Conservation (phyloP, 306 rosid species). For the Malus asiatica region DNA sequence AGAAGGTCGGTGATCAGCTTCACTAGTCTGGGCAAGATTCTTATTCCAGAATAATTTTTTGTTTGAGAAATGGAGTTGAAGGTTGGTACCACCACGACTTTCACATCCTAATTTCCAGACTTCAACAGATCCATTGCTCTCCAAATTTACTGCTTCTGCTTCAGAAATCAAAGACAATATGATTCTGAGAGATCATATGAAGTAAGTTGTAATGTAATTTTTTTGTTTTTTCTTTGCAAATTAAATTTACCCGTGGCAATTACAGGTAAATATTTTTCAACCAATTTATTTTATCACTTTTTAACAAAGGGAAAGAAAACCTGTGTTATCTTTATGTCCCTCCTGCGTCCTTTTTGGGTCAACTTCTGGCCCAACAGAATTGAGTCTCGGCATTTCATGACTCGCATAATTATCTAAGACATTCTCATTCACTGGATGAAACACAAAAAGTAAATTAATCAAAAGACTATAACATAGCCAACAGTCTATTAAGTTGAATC, state of each 20-base stretch:
- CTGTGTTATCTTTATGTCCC: slow-evolving; percentile 27
- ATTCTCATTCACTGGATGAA: slow-evolving; percentile 41
- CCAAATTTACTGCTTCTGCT: slow-evolving; percentile 25
- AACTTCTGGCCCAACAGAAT: slow-evolving; percentile 17
- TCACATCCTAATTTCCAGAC: slow-evolving; percentile 33
- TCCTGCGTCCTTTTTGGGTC: slow-evolving; percentile 32
- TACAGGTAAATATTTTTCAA: background rate
- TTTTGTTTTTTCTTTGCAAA: slow-evolving; percentile 2
- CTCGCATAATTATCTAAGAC: slow-evolving; percentile 32
- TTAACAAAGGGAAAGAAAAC: slow-evolving; percentile 12
- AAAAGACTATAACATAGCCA: background rate
- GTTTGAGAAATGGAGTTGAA: slow-evolving; percentile 32
- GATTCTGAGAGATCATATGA: background rate
- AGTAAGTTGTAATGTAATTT: background rate
- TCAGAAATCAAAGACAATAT: slow-evolving; percentile 21
- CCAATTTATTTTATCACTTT: background rate
- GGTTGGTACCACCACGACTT: slow-evolving; percentile 34
- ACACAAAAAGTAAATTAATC: background rate
- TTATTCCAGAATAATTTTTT: slow-evolving; percentile 29
- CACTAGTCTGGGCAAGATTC: slow-evolving; percentile 33
- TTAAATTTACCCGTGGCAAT: slow-evolving; percentile 22
- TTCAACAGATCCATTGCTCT: slow-evolving; percentile 13
- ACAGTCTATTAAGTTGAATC: background rate
- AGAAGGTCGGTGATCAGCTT: slow-evolving; percentile 30
- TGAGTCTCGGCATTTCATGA: slow-evolving; percentile 17